Evolutionary conservation across 2,329 filamentous ascomycete species (phyloP).

Genomic region (Volutella citrinella): DNA sequence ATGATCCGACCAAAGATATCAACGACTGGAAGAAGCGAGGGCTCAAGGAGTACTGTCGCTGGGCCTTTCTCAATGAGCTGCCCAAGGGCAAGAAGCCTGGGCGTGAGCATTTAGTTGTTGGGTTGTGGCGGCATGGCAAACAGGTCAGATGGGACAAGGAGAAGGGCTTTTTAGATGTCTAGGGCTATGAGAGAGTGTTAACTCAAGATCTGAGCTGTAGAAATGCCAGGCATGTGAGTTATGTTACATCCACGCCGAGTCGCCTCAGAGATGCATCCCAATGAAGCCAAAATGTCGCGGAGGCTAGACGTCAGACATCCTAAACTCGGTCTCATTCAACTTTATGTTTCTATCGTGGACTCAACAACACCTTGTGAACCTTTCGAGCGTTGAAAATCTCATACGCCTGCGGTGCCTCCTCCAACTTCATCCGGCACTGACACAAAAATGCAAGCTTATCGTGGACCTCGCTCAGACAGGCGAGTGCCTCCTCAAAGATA

Average conservation of each 20-base stretch:
- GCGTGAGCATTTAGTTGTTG: background rate
- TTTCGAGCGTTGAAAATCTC: slow-evolving; percentile 8
- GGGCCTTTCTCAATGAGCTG: slow-evolving; percentile 2
- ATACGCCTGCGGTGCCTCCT: slow-evolving; percentile 7
- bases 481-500: slow-evolving; percentile 8
- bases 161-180: background rate
- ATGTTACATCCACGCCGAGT: too few species aligned
- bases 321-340: too few species aligned
- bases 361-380: slow-evolving; percentile 4
- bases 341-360: background rate
- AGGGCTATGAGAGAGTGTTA: background rate
- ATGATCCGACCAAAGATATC: background rate
- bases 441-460: slow-evolving; percentile 7
- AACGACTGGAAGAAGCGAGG: slow-evolving; percentile 3
- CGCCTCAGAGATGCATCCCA: too few species aligned
- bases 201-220: too few species aligned
- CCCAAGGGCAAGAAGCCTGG: slow-evolving; percentile 1
- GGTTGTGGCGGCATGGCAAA: background rate
- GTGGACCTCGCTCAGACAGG: slow-evolving; percentile 4
- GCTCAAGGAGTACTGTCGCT: background rate
- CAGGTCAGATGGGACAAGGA: background rate
- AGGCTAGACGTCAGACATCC: too few species aligned
- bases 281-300: too few species aligned
- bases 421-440: slow-evolving; percentile 6
- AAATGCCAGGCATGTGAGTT: too few species aligned